phyloP scores from a whole-genome alignment of 805 yeast species.

The Kazachstania kunashirensis region DNA sequence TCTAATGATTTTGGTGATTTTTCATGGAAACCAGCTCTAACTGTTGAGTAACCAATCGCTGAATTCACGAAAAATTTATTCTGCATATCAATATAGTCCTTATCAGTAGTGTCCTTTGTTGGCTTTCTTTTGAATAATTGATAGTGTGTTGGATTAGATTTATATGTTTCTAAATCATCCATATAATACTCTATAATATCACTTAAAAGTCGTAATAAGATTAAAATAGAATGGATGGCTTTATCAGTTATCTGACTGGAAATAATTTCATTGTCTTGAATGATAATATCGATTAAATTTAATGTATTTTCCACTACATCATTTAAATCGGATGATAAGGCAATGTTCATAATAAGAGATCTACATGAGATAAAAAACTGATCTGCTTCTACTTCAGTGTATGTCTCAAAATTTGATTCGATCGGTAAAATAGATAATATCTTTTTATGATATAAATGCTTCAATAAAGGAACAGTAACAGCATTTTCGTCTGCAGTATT shows the following conservation, averaged over 20 bases:
- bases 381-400: conserved; percentile 14
- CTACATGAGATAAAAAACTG: conserved; percentile 16
- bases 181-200: conserved; percentile 34
- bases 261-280: conserved; percentile 11
- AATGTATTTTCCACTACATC: conserved; percentile 10
- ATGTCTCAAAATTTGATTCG: conserved; percentile 8
- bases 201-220: conserved; percentile 33
- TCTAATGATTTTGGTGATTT: conserved; percentile 27
- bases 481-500: neutral
- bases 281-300: conserved; percentile 13
- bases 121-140: neutral
- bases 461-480: conserved; percentile 7
- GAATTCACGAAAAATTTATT: conserved; percentile 15
- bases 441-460: conserved; percentile 14
- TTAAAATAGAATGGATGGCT: conserved; percentile 20
- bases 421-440: conserved; percentile 13
- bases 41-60: conserved; percentile 28
- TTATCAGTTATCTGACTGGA: conserved; percentile 10
- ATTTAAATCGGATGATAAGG: conserved; percentile 13
- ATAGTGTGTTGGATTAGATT: neutral
- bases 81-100: conserved; percentile 3
- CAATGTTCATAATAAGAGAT: conserved; percentile 17
- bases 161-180: conserved; percentile 22
- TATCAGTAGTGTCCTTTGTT: neutral
- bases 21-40: conserved; percentile 27